Evolutionary conservation across 1,284 basidiomycete genomes (phyloP), one percentile per base, ranked within the genome.

Genomic region (Mrakiaceae sp.): DNA sequence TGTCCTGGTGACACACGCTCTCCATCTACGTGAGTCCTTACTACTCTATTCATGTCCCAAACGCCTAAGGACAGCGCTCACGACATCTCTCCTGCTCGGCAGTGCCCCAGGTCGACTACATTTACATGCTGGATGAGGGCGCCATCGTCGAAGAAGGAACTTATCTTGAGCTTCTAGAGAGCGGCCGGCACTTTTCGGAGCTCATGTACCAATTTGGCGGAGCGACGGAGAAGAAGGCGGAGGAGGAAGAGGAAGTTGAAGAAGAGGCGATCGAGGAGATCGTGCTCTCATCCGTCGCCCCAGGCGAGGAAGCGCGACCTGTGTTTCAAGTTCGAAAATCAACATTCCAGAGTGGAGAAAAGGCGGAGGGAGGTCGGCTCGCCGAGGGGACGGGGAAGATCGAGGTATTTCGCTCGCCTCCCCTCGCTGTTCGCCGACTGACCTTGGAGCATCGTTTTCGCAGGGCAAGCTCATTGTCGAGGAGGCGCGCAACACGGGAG

Each of bases 141-240:
- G 71, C 71, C 6, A 81, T 89, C 63, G 78, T 79, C 7, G 86
- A 87, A 70, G 79, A 83, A 61, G 87, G 87, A 0, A 84, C 84
- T 0, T 88, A 83, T 70, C 72, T 76, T 5, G 77, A 84, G 44
- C 78, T 90, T 2, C 74, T 86, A 42, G 70, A 72, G 3, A 75
- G 76, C 14, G 74, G 43, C 80, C 11, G 85, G 84, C 3, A 69
- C 75, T 0, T 88, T 88, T 79, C 82, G 2, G 77, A 79, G 27
- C 79, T 91, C 5, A 79, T 85, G 68, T 75, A 77, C 48, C 84
- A 87, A 69, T 88, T 87, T 69, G 85, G 84, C 14, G 83, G 83
- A 3, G 70, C 72, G 3, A 67, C 67, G 0, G 78, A 80, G 58
- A 72, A 76, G 53, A 71, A 76, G 63, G 70, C 75, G 51, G 78